Evolutionary conservation across 768 basidiomycete genomes (phyloP), one percentile per base, ranked within the genome.

Genomic region (Boletellus ananiceps): DNA sequence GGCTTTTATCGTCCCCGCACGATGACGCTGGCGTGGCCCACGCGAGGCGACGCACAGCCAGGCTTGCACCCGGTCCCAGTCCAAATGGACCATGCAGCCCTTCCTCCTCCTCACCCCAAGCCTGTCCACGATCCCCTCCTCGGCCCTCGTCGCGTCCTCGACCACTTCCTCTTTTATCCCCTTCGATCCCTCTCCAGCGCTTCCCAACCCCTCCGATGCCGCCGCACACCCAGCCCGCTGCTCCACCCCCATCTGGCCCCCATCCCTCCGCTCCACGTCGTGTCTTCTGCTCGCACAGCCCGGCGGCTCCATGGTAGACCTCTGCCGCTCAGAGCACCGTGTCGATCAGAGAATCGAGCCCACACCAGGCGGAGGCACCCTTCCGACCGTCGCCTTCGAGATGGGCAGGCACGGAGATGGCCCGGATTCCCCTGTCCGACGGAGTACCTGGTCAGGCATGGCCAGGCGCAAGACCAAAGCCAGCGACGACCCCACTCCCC

Each of bases 271-370:
- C 21, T 74, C 73, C 33, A 50, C 56, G 34, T 59, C 65, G 7
- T 69, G 76, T 32, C 68, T 79, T 4, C 61, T 73, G 33, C 67
- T 67, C 16, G 80, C 76, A 13, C 78, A 80, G 58, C 59, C 64
- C 12, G 78, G 78, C 12, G 76, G 71, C 39, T 62, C 68, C 9
- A 75, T 76, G 70, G 73, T 79, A 21, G 68, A 74, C 57, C 59
- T 78, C 16, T 74, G 74, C 40, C 40, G 57, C 5, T 71, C 73
- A 38, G 69, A 70, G 12, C 72, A 74, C 56, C 63, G 54, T 32
- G 64, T 69, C 40, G 79, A 78, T 5, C 69, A 69, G 32, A 65
- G 69, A 46, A 71, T 79, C 52, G 61, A 60, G 1, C 52, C 70
- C 34, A 62, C 66, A 4, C 71, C 71, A 15, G 61, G 61, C 11